phyloP scores from a whole-genome alignment of 257 asterid species.

The Solanum pimpinellifolium region DNA sequence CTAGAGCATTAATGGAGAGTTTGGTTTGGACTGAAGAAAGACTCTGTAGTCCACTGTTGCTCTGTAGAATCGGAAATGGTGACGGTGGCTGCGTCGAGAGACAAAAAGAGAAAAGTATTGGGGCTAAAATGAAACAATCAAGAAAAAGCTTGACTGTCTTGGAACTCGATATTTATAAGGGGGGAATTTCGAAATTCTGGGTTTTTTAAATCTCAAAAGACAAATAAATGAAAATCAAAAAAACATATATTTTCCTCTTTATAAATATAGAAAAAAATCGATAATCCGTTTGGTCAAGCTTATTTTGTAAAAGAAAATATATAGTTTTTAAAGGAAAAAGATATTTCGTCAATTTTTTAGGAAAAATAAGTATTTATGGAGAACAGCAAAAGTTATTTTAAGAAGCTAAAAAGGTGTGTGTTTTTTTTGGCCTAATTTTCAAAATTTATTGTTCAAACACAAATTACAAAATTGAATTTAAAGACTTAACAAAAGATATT shows the following conservation, averaged over 20 bases:
- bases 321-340: too few relatives aligned
- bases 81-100: not conserved
- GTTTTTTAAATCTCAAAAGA: not conserved
- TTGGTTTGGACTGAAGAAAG: not conserved
- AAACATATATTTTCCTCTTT: not conserved
- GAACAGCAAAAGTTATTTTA: not conserved
- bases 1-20: not conserved
- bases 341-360: not conserved
- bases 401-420: not conserved
- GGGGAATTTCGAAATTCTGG: not conserved
- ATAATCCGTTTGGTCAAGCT: not conserved
- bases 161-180: not conserved
- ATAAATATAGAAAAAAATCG: not conserved
- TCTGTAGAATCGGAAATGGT: not conserved
- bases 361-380: not conserved
- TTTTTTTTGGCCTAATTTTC: too few relatives aligned
- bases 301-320: too few relatives aligned
- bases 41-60: not conserved
- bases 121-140: slow-evolving; percentile 13
- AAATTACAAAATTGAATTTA: too few relatives aligned
- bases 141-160: slow-evolving; percentile 1
- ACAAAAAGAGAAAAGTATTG: not conserved
- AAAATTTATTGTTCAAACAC: not conserved
- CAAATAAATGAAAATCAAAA: not conserved
- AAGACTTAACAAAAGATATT: too few relatives aligned